Percentiles rank a stretch among this genome's conserved stretches.
These are phyloP conservation scores for Pythium chondricola DNA, from an alignment of 352 stramenopile species.

Conservation along the genomic window DNA sequence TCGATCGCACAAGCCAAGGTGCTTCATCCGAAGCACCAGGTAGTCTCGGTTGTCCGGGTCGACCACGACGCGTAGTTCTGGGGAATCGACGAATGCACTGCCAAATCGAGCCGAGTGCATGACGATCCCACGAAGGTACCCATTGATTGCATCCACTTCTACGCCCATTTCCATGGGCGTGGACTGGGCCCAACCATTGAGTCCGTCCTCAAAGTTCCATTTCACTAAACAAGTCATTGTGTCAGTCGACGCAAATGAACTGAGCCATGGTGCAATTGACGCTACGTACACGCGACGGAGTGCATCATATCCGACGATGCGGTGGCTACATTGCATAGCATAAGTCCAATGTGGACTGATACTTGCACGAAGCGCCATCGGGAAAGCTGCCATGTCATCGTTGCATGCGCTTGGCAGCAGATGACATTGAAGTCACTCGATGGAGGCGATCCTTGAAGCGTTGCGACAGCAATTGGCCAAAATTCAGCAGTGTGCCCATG, in stretches of 20 bases:
- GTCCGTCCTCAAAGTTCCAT: constrained; percentile 58
- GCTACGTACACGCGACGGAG: constrained; percentile 26
- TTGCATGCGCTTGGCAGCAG: no score
- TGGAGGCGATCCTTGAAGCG: not conserved
- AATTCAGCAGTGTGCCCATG: constrained; percentile 1
- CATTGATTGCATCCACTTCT: constrained; percentile 44
- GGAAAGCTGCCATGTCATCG: constrained; percentile 7
- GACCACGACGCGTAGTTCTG: constrained; percentile 47
- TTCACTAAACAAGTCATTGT: constrained; percentile 21
- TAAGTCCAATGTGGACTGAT: no score
- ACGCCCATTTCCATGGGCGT: constrained; percentile 59
- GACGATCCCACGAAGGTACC: constrained; percentile 35
- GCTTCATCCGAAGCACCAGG: constrained; percentile 58
- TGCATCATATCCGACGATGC: constrained; percentile 25
- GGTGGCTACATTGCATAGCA: no score
- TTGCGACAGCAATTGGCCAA: constrained; percentile 14
- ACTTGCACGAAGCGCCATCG: no score
- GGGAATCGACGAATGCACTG: constrained; percentile 52
- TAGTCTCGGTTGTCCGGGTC: constrained; percentile 36
- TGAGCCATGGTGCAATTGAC: not conserved
- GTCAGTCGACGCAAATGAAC: not conserved
- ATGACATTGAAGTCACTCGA: not conserved
- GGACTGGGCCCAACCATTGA: constrained; percentile 54
- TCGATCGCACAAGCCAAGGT: constrained; percentile 45
- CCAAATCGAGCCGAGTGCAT: constrained; percentile 25